These are phyloP conservation scores for Amanita thiersii DNA, from an alignment of 768 basidiomycete genomes.

Conservation along the genomic window DNA sequence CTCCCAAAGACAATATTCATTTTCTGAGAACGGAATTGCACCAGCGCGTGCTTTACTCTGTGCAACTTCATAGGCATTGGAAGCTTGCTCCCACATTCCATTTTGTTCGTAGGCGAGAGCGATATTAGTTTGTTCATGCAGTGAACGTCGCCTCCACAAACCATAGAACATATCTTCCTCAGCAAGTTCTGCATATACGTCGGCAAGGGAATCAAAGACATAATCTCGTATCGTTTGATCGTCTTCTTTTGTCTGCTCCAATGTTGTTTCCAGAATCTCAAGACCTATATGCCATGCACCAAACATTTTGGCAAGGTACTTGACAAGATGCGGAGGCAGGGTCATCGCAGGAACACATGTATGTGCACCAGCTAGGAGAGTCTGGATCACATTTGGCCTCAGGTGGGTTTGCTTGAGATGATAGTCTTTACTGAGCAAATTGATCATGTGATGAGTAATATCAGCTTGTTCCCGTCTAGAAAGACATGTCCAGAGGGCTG, in stretches of 20 bases:
- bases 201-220: conserved; percentile 84
- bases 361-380: conserved; percentile 76
- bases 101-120: conserved; percentile 90
- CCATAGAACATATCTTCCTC: conserved; percentile 99
- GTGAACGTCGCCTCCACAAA: conserved; percentile 82
- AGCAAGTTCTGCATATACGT: conserved; percentile 89
- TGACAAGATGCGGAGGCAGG: conserved; percentile 90
- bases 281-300: conserved; percentile 91
- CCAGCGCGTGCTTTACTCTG: conserved; percentile 80
- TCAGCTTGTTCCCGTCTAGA: conserved; percentile 84
- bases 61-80: conserved; percentile 81
- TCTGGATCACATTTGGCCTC: conserved; percentile 89
- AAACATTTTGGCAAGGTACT: conserved; percentile 94
- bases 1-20: conserved; percentile 97
- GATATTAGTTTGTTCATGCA: conserved; percentile 85
- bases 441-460: conserved; percentile 83
- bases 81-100: conserved; percentile 94
- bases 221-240: conserved; percentile 75
- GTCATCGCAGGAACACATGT: conserved; percentile 83
- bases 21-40: conserved; percentile 82
- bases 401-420: conserved; percentile 83
- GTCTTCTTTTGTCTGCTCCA: conserved; percentile 74
- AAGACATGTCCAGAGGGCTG: conserved; percentile 78
- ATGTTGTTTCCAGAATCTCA: conserved; percentile 76
- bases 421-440: conserved; percentile 87